phyloP scores from a whole-genome alignment of 2,329 filamentous ascomycete species.

The Penicillium sp. region DNA sequence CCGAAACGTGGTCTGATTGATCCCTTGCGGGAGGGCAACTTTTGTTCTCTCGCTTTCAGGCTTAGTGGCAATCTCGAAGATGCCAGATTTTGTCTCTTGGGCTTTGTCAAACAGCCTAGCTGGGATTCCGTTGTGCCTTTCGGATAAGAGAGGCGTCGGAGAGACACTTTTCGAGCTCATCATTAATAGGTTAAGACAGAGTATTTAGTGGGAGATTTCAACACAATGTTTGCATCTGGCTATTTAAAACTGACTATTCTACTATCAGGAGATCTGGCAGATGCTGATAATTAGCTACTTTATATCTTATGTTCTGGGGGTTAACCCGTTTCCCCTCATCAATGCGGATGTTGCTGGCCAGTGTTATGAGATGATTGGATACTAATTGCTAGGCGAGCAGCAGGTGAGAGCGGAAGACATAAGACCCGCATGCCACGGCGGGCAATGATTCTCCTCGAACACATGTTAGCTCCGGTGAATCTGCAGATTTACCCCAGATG shows the following conservation, averaged over 20 bases:
- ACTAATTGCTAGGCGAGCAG: neutral
- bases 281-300: no score
- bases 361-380: neutral
- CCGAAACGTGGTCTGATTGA: slow-evolving; percentile 1
- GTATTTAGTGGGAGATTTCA: neutral
- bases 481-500: slow-evolving; percentile 2
- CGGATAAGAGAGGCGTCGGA: slow-evolving; percentile 6
- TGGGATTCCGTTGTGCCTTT: slow-evolving; percentile 11
- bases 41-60: neutral
- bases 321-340: neutral
- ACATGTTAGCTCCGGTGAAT: no score
- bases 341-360: neutral
- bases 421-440: no score
- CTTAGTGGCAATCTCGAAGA: slow-evolving; percentile 12
- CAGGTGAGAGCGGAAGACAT: no score
- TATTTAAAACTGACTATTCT: no score
- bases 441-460: neutral
- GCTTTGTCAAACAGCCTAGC: slow-evolving; percentile 9
- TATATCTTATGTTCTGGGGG: neutral
- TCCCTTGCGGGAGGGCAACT: slow-evolving; percentile 7
- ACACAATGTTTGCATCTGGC: no score
- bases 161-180: slow-evolving; percentile 1
- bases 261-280: no score
- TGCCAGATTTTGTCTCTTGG: slow-evolving; percentile 10
- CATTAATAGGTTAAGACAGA: neutral